Percentiles rank a stretch among this genome's conserved stretches.
phyloP scores from a whole-genome alignment of 495 filamentous ascomycete species.

The Tuber calosporum region DNA sequence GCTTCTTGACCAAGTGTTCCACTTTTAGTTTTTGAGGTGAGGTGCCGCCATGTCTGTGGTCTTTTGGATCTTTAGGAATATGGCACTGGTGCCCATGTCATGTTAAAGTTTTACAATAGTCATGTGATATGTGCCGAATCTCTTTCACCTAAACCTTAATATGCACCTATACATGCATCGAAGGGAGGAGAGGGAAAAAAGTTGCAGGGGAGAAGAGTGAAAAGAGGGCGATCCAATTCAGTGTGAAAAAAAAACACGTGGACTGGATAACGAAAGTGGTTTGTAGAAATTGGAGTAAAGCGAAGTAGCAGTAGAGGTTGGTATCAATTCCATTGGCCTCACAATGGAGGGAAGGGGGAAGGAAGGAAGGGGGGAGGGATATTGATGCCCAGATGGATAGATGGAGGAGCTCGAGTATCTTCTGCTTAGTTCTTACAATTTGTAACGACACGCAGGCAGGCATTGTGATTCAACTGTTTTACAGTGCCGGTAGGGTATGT shows the following conservation, averaged over 20 bases:
- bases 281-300: background rate
- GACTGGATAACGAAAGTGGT: background rate
- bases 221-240: background rate
- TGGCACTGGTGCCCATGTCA: background rate
- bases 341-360: too few species aligned
- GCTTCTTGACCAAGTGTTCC: background rate
- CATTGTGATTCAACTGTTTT: background rate
- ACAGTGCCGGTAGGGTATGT: background rate
- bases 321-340: too few species aligned
- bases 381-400: background rate
- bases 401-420: background rate
- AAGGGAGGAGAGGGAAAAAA: background rate
- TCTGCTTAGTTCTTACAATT: background rate
- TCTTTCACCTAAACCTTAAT: background rate
- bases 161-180: background rate
- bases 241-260: background rate
- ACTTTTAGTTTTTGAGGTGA: background rate
- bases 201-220: background rate
- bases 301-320: background rate
- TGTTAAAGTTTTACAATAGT: background rate
- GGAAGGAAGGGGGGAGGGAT: background rate
- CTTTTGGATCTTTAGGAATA: background rate
- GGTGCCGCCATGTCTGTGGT: background rate
- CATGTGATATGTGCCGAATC: background rate
- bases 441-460: background rate